A percentile compares a stretch with the other conserved stretches of the same genome.
phyloP scores from a whole-genome alignment of 352 stramenopile genomes.

The Globisporangium echinulatum region DNA sequence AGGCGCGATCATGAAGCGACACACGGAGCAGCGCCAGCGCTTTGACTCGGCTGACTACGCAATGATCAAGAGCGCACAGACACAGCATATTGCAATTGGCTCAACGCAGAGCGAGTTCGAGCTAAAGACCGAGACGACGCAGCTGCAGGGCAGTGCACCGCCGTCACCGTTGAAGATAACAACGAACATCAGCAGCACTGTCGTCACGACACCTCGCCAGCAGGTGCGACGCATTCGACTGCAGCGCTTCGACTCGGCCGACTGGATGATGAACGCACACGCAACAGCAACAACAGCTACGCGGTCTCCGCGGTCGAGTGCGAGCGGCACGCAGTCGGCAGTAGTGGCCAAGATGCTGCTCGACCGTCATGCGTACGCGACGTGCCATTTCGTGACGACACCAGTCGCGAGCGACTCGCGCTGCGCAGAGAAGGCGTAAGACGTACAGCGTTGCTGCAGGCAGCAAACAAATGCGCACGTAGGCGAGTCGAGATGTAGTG shows the following conservation, averaged over 20 bases:
- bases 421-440: constrained; percentile 18
- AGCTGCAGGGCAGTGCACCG: not conserved
- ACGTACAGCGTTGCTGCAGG: too few species aligned
- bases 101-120: constrained; percentile 5
- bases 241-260: constrained; percentile 71
- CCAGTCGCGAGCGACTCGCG: constrained; percentile 18
- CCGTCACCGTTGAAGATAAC: constrained; percentile 1
- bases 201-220: constrained; percentile 12
- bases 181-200: not conserved
- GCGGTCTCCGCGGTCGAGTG: too few species aligned
- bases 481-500: not conserved
- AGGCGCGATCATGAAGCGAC: constrained; percentile 43
- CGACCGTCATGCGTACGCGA: constrained; percentile 50
- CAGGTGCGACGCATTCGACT: constrained; percentile 45
- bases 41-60: constrained; percentile 74
- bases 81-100: not conserved
- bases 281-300: not conserved
- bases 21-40: constrained; percentile 44
- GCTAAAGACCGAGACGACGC: constrained; percentile 7
- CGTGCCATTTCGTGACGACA: constrained; percentile 34
- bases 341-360: constrained; percentile 47
- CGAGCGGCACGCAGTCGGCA: constrained; percentile 2
- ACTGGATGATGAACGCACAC: constrained; percentile 43
- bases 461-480: not conserved
- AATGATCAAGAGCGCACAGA: constrained; percentile 23